Percentiles rank a stretch among this genome's conserved stretches.
Evolutionary conservation across 2,329 filamentous ascomycete species (phyloP).

Genomic region (Fusarium tupiense): DNA sequence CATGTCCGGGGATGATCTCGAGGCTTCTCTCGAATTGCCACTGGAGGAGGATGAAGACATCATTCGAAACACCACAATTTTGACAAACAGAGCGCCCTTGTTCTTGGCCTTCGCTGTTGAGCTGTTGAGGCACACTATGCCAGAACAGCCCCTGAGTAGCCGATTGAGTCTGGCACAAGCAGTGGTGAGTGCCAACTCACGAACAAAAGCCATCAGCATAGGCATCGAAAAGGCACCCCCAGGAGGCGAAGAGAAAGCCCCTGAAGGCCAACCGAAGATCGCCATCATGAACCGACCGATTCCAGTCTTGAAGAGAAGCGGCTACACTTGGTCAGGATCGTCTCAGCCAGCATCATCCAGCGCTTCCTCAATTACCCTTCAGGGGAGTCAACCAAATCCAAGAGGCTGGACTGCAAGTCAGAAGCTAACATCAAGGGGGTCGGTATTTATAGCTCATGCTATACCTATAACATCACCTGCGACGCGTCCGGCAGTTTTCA

Average conservation of each 20-base stretch:
- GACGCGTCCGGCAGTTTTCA: constrained; percentile 56
- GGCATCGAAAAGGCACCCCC: constrained; percentile 73
- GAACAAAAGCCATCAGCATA: constrained; percentile 78
- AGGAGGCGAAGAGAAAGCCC: constrained; percentile 77
- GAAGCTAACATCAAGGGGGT: constrained; percentile 61
- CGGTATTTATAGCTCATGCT: constrained; percentile 67
- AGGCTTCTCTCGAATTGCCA: constrained; percentile 70
- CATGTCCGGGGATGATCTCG: constrained; percentile 66
- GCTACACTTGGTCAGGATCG: constrained; percentile 63
- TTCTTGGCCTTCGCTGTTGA: constrained; percentile 83
- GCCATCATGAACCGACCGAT: constrained; percentile 79
- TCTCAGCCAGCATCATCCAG: constrained; percentile 28
- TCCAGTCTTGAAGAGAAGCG: constrained; percentile 79
- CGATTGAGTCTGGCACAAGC: constrained; percentile 84
- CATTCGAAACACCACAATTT: constrained; percentile 66
- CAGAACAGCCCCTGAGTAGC: constrained; percentile 85
- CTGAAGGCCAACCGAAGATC: constrained; percentile 78
- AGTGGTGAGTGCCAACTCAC: constrained; percentile 83
- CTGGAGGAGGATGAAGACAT: constrained; percentile 65
- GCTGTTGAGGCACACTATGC: constrained; percentile 82
- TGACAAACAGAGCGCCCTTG: constrained; percentile 84
- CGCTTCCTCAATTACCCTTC: constrained; percentile 26
- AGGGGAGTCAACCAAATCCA: constrained; percentile 23
- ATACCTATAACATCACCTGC: constrained; percentile 49
- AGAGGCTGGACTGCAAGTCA: constrained; percentile 62